Evolutionary conservation across 257 asterid genomes (phyloP).

Genomic region (Galeopsis tetrahit): DNA sequence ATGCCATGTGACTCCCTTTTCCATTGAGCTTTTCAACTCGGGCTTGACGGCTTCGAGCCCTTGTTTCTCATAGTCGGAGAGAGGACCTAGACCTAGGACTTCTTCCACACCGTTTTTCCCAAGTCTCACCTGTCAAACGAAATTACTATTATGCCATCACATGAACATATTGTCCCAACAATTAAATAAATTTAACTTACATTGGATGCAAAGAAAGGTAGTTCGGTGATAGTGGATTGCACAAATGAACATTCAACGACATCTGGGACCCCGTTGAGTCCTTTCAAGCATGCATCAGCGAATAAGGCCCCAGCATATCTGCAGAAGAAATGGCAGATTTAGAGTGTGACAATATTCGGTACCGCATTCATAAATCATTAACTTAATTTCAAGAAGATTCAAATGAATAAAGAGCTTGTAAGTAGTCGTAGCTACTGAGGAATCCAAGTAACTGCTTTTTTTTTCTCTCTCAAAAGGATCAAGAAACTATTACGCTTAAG

Average conservation of each 20-base stretch:
- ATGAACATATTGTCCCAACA: not conserved
- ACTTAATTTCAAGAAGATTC: not conserved
- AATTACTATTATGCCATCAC: slow-evolving; percentile 1
- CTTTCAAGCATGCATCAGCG: slow-evolving; percentile 90
- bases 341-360: not conserved
- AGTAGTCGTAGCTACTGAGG: slow-evolving; percentile 3
- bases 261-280: slow-evolving; percentile 87
- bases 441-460: not conserved
- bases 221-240: slow-evolving; percentile 73
- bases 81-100: slow-evolving; percentile 65
- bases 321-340: slow-evolving; percentile 4
- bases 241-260: slow-evolving; percentile 76
- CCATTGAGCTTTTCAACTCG: slow-evolving; percentile 68
- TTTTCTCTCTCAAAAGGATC: not conserved
- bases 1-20: slow-evolving; percentile 62
- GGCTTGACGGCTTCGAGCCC: slow-evolving; percentile 77
- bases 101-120: slow-evolving; percentile 86
- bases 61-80: slow-evolving; percentile 67
- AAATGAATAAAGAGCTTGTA: not conserved
- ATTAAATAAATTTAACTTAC: slow-evolving; percentile 31
- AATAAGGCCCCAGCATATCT: slow-evolving; percentile 58
- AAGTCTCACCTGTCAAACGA: slow-evolving; percentile 63
- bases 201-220: slow-evolving; percentile 85
- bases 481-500: not conserved
- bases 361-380: not conserved